Conservation (phyloP, 306 rosid genomes). For the Medicago arabica region DNA sequence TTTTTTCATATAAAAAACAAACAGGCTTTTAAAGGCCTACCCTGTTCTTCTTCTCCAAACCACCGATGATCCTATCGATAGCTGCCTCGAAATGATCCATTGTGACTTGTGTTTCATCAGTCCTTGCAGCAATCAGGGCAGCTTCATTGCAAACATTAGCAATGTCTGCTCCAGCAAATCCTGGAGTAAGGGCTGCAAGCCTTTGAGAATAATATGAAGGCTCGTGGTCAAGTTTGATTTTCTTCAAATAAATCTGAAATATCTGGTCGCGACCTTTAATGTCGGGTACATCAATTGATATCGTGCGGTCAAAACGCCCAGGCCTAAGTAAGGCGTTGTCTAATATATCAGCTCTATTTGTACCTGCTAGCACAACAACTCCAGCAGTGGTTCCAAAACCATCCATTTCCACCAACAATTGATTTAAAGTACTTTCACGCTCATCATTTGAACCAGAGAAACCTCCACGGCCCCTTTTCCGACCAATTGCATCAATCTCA, state of each 20-base stretch:
- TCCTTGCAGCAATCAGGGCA: conserved; percentile 94
- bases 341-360: conserved; percentile 95
- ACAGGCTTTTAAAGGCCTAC: conserved; percentile 43
- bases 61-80: conserved; percentile 94
- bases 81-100: conserved; percentile 91
- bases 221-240: conserved; percentile 81
- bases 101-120: conserved; percentile 61
- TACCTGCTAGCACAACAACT: conserved; percentile 97
- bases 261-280: conserved; percentile 91
- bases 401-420: conserved; percentile 97
- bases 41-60: conserved; percentile 97
- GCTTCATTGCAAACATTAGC: conserved; percentile 98
- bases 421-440: conserved; percentile 97
- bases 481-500: conserved; percentile 97
- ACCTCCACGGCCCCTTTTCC: conserved; percentile 98
- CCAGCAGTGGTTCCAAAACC: conserved; percentile 97
- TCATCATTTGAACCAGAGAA: conserved; percentile 87
- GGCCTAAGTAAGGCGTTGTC: conserved; percentile 95
- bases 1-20: not conserved
- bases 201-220: conserved; percentile 89
- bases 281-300: conserved; percentile 83
- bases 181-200: conserved; percentile 98
- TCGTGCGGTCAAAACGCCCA: conserved; percentile 93
- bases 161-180: conserved; percentile 99
- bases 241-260: conserved; percentile 83